Evolutionary conservation across 2,329 filamentous ascomycete species (phyloP), one percentile per base, ranked within the genome.

Genomic region (Huntiella decipiens): DNA sequence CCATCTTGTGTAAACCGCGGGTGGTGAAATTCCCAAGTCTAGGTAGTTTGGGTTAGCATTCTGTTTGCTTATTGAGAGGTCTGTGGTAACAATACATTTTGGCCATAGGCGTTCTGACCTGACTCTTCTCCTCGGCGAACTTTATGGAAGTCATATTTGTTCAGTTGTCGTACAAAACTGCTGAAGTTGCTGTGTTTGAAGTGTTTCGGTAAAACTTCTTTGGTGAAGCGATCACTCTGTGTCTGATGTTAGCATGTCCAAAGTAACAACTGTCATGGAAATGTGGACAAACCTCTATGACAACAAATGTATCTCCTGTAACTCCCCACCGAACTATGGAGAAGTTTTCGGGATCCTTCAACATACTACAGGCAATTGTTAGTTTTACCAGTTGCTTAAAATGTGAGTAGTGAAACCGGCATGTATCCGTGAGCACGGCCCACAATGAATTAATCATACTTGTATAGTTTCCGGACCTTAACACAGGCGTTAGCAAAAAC

Each of bases 131-230:
- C 61, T 12, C 62, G 61, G 51, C 91, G 76, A 52, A 96, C 87
- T 68, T 98, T 98, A 68, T 98, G 91, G 55, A 98, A 98, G 59
- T 94, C 87, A 61, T 93, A 95, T 60, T 95, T 95, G 67, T 95
- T 95, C 49, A 95, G 67, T 60, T 95, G 87, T 42, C 87, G 81
- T 49, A 95, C 87, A 59, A 95, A 95, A 63, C 86, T 94, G 31
- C 87, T 87, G 66, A 95, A 95, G 61, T 95, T 95, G 72, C 85
- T 93, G 64, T 96, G 91, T 63, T 98, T 98, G 70, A 98, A 98
- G 57, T 96, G 86, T 60, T 96, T 95, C 2, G 91, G 91, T 12
- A 98, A 74, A 55, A 98, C 93, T 35, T 83, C 82, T 61, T 95
- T 94, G 16, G 91, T 96, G 58, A 98, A 98, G 61, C 93, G 94